Base-by-base conservation (phyloP, 2,329 filamentous ascomycete genomes). In the Pestalotiopsis sp. region DNA sequence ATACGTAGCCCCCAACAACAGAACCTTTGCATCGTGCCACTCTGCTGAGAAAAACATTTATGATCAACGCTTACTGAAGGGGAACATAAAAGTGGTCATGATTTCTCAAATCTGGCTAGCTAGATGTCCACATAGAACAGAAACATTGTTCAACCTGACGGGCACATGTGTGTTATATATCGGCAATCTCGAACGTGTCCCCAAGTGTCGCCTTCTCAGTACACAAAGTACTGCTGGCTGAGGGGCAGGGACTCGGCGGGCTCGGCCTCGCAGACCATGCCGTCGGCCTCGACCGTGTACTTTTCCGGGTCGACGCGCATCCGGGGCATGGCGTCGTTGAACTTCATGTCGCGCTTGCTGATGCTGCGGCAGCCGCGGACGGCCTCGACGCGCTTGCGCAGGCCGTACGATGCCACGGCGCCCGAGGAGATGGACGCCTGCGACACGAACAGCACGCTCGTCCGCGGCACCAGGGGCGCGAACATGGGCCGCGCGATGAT, bases 281-380 rank as follows among this genome's bases (percentile, higher is more conserved):
- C 94, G 80, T 97, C 94, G 1, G 95, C 95, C 82, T 95, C 91
- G 31, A 98, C 95, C 17, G 85, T 88, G 83, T 98, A 98, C 76
- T 88, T 91, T 86, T 98, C 95, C 4, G 95, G 93, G 79, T 98
- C 95, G 70, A 98, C 95, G 75, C 85, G 90, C 93, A 98, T 98
- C 82, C 86, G 89, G 14, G 95, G 95, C 89, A 90, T 94, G 67
- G 82, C 81, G 76, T 94, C 90, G 79, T 98, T 98, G 80, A 90
- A 95, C 77, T 93, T 94, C 94, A 98, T 97, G 80, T 98, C 93
- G 74, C 82, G 85, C 86, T 98, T 98, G 58, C 91, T 85, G 59
- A 97, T 87, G 40, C 80, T 87, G 69, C 95, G 86, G 79, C 94
- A 97, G 68, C 88, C 88, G 77, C 86, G 90, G 63, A 98, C 94